Evolutionary conservation across 1,284 basidiomycete species (phyloP), one percentile per base, ranked within the genome.

Genomic region (Peniophora sp.): DNA sequence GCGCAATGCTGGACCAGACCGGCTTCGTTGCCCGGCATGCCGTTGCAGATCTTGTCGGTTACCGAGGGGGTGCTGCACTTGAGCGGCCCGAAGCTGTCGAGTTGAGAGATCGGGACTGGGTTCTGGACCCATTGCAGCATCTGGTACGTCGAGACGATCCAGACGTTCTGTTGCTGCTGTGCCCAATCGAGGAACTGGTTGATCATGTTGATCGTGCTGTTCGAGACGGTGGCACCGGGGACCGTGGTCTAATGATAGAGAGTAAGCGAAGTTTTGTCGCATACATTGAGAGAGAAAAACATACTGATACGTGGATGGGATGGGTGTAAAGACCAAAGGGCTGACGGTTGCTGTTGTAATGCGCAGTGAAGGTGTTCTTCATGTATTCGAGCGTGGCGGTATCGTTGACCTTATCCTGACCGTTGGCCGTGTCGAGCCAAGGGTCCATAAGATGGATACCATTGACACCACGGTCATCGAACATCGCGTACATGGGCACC

Each of bases 121-220:
- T 90, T 78, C 58, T 71, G 70, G 48, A 89, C 79, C 85, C 86
- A 92, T 20, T 74, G 79, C 23, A 91, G 75, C 2, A 91, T 73
- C 67, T 91, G 87, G 55, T 79, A 77, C 58, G 75, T 83, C 5
- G 81, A 83, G 23, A 91, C 80, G 56, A 91, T 86, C 87, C 87
- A 90, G 1, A 85, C 84, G 64, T 90, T 77, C 52, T 77, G 77
- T 61, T 85, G 81, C 53, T 76, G 58, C 62, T 89, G 87, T 16
- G 83, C 87, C 87, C 89, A 92, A 66, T 91, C 87, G 41, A 91
- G 71, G 72, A 89, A 91, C 16, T 72, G 59, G 62, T 90, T 90
- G 64, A 91, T 79, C 85, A 89, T 87, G 41, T 72, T 63, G 59
- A 88, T 82, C 9, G 77, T 83, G 2, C 71, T 70, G 47, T 72